Base-by-base conservation (phyloP, 257 asterid species). In the Osmanthus fragrans region DNA sequence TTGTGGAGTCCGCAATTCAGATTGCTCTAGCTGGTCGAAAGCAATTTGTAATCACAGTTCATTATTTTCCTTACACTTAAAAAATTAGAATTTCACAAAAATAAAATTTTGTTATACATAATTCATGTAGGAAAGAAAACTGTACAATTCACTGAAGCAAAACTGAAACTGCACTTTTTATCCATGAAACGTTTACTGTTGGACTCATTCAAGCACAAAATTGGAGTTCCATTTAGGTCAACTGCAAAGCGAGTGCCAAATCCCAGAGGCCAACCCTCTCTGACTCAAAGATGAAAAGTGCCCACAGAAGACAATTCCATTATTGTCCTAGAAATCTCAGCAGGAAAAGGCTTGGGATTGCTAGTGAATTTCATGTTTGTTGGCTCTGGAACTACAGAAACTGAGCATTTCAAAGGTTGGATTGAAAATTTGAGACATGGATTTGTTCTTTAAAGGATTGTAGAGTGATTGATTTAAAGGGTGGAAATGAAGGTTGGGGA, bases 261-360 rank as follows among this genome's bases (percentile, higher is more conserved):
- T 4, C 96, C 97, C 70, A 91, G 75, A 66, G 99, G 99, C 86
- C 92, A 88, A 54, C n/a, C 97, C 12, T 89, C 97, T 25, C n/a
- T 65, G 91, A 29, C 83, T 84, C 54, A 89, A 79, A 33, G 85
- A 78, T 33, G 95, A 92, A 58, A 94, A 97, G 45, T 92, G 69
- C 92, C 98, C 9, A 78, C 89, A 32, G 89, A 87, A n/a, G 96
- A 84, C 78, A 94, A 84, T 60, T 90, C 95, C 82, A 93, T 80
- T 32, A 89, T 82, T 2, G 98, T 95, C 77, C 98, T 90, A 2
- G 98, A 88, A 73, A 92, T 86, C 88, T 95, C 98, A 85, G 97
- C 94, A 37, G 97, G 87, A 12, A 76, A 79, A 63, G 98, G 99
- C 81, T 81, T 91, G 33, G 60, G 83, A 72, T 79, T 84, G 72